Evolutionary conservation across 2,329 filamentous ascomycete species (phyloP).

Genomic region (Madurella mycetomatis): DNA sequence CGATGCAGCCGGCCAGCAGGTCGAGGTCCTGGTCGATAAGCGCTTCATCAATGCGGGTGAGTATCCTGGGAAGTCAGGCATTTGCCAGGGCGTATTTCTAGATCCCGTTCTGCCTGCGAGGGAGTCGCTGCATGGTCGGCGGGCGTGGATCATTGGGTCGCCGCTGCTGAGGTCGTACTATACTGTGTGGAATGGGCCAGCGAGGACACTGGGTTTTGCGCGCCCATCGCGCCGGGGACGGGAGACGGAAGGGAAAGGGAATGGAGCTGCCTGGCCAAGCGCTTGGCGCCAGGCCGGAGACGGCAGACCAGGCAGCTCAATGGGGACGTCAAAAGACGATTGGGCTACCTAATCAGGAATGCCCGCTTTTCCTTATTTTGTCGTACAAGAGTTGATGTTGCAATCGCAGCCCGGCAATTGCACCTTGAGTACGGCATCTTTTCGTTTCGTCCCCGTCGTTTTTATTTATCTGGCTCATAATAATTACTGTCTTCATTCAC

Average conservation of each 20-base stretch:
- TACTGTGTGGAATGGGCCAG: slow-evolving; percentile 33
- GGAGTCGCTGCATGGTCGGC: slow-evolving; percentile 14
- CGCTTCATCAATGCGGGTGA: slow-evolving; percentile 33
- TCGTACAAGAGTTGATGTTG: no score
- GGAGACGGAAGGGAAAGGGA: background rate
- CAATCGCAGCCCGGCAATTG: no score
- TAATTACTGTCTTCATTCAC: background rate
- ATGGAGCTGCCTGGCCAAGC: background rate
- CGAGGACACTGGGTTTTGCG: slow-evolving; percentile 14
- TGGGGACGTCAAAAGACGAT: no score
- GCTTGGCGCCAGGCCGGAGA: no score
- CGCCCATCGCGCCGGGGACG: background rate
- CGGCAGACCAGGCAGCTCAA: no score
- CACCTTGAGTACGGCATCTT: no score
- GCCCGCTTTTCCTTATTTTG: no score
- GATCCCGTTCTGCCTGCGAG: slow-evolving; percentile 21
- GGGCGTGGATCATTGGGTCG: slow-evolving; percentile 32
- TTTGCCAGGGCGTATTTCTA: slow-evolving; percentile 33
- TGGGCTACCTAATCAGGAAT: no score
- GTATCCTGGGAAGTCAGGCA: slow-evolving; percentile 26
- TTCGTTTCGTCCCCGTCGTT: no score
- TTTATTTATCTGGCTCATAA: background rate
- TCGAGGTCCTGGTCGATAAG: slow-evolving; percentile 31
- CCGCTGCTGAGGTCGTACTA: slow-evolving; percentile 35
- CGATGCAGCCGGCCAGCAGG: slow-evolving; percentile 4